Base-by-base conservation (phyloP, 345 rosid genomes). In the Murraya paniculata region DNA sequence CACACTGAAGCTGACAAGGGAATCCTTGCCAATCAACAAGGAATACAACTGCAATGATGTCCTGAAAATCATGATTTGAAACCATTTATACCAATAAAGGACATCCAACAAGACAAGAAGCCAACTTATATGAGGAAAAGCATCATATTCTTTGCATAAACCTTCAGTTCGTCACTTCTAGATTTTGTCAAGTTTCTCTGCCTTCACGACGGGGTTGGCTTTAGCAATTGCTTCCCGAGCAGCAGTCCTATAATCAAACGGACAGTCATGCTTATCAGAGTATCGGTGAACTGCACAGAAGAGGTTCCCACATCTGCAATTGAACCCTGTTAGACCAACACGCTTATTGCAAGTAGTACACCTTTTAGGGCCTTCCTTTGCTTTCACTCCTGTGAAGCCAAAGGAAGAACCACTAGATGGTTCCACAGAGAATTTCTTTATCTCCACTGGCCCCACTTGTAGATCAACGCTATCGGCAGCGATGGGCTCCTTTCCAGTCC, bases 281-380 rank as follows among this genome's bases (percentile, higher is more conserved):
- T 91, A 90, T 21, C 96, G 93, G 81, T 90, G 94, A 30, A 75
- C 79, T 53, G 87, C 86, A 78, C 98, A 93, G 81, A 87, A 93
- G 69, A 84, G 79, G 82, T 83, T 75, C 13, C 93, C 92, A 9
- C 98, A 93, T 79, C 83, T 82, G 79, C 97, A 92, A 48, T 73
- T 84, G 60, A 92, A 93, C 61, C 93, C 93, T 16, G 89, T 84
- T 72, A 93, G 69, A 30, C 95, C 95, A 50, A 93, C 89, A 39
- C 89, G 86, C 86, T 81, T 93, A 27, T 72, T 33, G 74, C 97
- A 93, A 22, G 73, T 71, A n/a, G 59, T 80, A 72, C 97, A 93
- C 81, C 91, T 82, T 69, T 41, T 85, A 45, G 90, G 87, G 66
- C 88, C 91, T 65, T 86, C 89, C 35, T 84, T 82, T 25, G 76